A percentile compares a stretch with the other conserved stretches of the same genome.
Conservation (phyloP, 139 green algal genomes). For the Eudorina sp. region DNA sequence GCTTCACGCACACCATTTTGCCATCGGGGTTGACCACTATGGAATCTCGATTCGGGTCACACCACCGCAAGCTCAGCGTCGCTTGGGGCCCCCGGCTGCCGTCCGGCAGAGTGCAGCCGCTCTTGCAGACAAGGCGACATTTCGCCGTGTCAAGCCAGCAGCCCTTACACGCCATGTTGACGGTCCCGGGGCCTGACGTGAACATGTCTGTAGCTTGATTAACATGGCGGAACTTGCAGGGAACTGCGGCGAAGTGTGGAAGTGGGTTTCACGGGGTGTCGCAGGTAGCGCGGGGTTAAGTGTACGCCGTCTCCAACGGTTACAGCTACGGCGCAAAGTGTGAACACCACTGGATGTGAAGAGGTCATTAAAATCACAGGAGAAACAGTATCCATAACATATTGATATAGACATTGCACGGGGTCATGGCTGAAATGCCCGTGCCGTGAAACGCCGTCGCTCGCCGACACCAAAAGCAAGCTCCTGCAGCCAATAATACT, state of each 20-base stretch:
- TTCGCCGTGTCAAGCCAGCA: not conserved
- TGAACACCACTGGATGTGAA: too few species aligned
- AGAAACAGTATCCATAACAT: too few species aligned
- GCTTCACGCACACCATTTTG: constrained; percentile 5
- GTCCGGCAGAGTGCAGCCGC: not conserved
- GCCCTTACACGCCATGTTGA: not conserved
- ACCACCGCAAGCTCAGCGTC: not conserved
- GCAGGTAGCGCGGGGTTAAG: too few species aligned
- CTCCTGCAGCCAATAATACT: too few species aligned
- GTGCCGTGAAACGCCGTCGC: too few species aligned
- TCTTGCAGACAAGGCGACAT: constrained; percentile 1
- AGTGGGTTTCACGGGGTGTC: not conserved
- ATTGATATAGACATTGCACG: too few species aligned
- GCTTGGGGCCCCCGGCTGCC: not conserved
- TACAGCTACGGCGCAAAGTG: too few species aligned
- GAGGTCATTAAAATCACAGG: too few species aligned
- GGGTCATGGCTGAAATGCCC: too few species aligned
- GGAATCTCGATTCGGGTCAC: not conserved
- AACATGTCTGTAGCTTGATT: constrained; percentile 27
- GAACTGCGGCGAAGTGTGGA: not conserved
- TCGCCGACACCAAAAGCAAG: too few species aligned
- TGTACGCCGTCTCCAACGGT: too few species aligned
- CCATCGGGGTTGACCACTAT: not conserved
- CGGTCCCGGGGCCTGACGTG: not conserved
- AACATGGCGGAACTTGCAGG: not conserved